Conservation (phyloP, 2,329 filamentous ascomycete genomes). For the Mollisia scopiformis region DNA sequence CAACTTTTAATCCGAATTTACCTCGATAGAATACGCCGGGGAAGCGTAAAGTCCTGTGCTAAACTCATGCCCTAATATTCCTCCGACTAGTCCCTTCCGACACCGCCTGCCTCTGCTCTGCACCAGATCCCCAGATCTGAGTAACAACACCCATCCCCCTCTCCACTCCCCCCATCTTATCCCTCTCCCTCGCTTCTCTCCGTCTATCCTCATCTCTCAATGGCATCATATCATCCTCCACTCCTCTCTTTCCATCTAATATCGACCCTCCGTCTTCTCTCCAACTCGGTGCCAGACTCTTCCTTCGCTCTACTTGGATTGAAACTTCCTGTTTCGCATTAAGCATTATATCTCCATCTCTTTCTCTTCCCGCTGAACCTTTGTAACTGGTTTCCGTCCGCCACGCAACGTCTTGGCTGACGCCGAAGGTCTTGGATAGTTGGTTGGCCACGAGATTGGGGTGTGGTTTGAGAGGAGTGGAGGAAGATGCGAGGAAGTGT, state of each 20-base stretch:
- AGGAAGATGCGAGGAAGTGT: not conserved
- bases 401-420: not conserved
- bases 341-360: not conserved
- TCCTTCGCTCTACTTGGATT: not conserved
- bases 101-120: not conserved
- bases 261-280: not conserved
- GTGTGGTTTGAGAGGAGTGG: not conserved
- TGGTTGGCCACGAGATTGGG: not conserved
- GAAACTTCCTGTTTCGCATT: not conserved
- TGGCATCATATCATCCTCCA: not conserved
- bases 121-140: conserved; percentile 9
- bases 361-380: not conserved
- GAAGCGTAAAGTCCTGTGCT: no score
- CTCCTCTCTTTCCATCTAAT: no score
- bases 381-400: not conserved
- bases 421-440: conserved; percentile 10
- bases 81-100: not conserved
- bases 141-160: conserved; percentile 10
- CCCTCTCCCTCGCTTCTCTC: not conserved
- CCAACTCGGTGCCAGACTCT: not conserved
- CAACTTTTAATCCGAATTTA: no score
- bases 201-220: not conserved
- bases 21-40: no score
- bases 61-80: not conserved
- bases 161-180: not conserved